Percentiles rank a stretch among this genome's conserved stretches.
These are phyloP conservation scores for Trifolium pratense DNA, from an alignment of 306 rosid species.

Conservation along the genomic window DNA sequence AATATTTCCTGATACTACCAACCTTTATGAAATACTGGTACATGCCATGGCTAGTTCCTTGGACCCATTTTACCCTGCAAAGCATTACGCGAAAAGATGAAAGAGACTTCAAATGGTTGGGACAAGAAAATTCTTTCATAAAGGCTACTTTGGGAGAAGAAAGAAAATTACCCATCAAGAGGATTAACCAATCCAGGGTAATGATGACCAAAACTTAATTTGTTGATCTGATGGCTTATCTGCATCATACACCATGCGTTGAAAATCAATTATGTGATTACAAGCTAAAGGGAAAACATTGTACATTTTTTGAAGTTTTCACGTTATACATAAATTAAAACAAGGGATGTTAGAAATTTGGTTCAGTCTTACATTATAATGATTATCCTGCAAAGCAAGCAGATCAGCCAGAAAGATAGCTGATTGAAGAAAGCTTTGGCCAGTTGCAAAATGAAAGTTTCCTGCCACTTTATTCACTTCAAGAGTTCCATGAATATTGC, in stretches of 20 bases:
- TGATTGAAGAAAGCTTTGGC: constrained; percentile 86
- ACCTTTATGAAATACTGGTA: constrained; percentile 96
- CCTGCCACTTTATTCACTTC: constrained; percentile 96
- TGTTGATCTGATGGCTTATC: constrained; percentile 87
- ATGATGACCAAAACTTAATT: constrained; percentile 75
- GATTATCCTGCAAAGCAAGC: constrained; percentile 61
- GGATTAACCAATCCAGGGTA: constrained; percentile 89
- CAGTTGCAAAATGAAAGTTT: constrained; percentile 74
- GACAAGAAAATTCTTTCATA: background rate
- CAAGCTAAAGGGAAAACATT: constrained; percentile 30
- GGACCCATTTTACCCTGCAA: constrained; percentile 80
- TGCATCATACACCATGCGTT: constrained; percentile 55
- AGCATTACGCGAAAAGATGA: constrained; percentile 21
- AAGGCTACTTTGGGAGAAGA: constrained; percentile 32
- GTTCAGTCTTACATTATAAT: constrained; percentile 68
- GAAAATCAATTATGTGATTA: constrained; percentile 30
- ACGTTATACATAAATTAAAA: constrained; percentile 7
- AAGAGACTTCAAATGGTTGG: constrained; percentile 33
- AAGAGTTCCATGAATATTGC: constrained; percentile 84
- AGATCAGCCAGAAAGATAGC: constrained; percentile 58
- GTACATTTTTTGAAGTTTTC: constrained; percentile 11
- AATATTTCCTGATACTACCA: constrained; percentile 39
- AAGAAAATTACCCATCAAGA: constrained; percentile 83
- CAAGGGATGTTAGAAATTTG: constrained; percentile 20
- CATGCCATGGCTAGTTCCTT: constrained; percentile 61